phyloP scores from a whole-genome alignment of 2,329 filamentous ascomycete genomes.

The Stachybotrys chartarum region DNA sequence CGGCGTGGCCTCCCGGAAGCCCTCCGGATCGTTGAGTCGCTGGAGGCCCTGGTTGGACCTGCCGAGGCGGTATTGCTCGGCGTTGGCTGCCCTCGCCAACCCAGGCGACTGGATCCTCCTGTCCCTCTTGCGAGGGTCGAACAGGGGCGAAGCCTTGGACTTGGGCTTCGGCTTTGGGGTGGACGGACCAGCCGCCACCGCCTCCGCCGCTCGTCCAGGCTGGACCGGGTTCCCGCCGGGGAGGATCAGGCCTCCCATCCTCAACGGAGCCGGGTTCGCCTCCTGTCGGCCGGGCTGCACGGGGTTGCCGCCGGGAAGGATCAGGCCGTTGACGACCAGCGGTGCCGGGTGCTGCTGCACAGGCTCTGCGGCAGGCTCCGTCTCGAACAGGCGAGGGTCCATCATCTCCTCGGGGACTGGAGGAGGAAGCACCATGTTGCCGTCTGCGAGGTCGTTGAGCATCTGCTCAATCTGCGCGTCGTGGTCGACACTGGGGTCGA shows the following conservation, averaged over 20 bases:
- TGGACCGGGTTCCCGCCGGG: slow-evolving; percentile 5
- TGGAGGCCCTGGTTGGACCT: not conserved
- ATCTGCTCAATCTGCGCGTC: not conserved
- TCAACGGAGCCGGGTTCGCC: not conserved
- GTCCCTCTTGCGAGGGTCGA: not conserved
- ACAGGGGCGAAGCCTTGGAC: not conserved
- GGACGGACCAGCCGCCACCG: not conserved
- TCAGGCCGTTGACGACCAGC: slow-evolving; percentile 1
- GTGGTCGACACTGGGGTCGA: not conserved
- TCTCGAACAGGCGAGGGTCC: not conserved
- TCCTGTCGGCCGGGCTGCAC: not conserved
- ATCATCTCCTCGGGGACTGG: too few species aligned
- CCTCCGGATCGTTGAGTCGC: not conserved
- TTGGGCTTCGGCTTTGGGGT: not conserved
- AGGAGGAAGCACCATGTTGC: too few species aligned
- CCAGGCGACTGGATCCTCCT: not conserved
- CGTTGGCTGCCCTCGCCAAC: not conserved
- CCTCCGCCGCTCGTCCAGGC: too few species aligned
- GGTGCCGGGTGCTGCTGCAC: not conserved
- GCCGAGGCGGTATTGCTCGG: not conserved
- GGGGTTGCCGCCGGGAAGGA: slow-evolving; percentile 7
- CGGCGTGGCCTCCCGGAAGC: not conserved
- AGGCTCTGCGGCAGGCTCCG: not conserved
- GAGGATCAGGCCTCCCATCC: slow-evolving; percentile 5
- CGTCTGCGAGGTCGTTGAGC: not conserved